These are phyloP conservation scores for Artemisia annua DNA, from an alignment of 129 eudicot genomes.

Conservation along the genomic window DNA sequence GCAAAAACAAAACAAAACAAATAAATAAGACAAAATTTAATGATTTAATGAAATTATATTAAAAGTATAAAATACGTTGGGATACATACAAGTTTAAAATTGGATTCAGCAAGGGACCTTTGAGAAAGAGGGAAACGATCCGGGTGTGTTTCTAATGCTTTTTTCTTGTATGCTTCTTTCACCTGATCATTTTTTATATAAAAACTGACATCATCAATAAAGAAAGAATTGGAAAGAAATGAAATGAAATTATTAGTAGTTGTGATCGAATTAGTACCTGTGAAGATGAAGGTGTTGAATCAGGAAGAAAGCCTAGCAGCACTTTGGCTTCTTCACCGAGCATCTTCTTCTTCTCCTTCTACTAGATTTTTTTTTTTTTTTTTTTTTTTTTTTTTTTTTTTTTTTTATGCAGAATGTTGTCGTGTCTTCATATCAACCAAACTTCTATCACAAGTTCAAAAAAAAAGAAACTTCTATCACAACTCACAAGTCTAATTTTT, in stretches of 20 bases:
- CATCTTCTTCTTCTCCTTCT: conserved; percentile 22
- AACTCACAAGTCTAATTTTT: too few relatives aligned
- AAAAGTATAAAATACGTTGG: background rate
- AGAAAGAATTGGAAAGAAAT: too few relatives aligned
- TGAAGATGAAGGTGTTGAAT: conserved; percentile 49
- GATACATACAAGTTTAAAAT: conserved; percentile 58
- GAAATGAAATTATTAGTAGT: background rate
- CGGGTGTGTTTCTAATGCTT: conserved; percentile 84
- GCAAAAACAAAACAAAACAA: conserved; percentile 17
- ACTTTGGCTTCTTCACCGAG: conserved; percentile 46
- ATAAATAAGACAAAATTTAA: background rate
- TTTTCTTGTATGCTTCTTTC: conserved; percentile 78
- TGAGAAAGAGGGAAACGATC: conserved; percentile 68
- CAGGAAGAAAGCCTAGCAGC: conserved; percentile 60
- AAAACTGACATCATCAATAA: background rate
- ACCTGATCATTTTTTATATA: conserved; percentile 37
- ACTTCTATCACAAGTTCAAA: background rate
- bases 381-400: too few relatives aligned
- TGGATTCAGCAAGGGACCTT: conserved; percentile 58
- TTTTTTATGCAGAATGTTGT: background rate
- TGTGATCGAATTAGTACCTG: conserved; percentile 50
- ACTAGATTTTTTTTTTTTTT: background rate
- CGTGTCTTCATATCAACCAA: conserved; percentile 22
- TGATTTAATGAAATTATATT: background rate
- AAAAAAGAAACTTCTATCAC: too few relatives aligned